Evolutionary conservation across 2,329 filamentous ascomycete species (phyloP), one percentile per base, ranked within the genome.

Genomic region (Eutypa lata): DNA sequence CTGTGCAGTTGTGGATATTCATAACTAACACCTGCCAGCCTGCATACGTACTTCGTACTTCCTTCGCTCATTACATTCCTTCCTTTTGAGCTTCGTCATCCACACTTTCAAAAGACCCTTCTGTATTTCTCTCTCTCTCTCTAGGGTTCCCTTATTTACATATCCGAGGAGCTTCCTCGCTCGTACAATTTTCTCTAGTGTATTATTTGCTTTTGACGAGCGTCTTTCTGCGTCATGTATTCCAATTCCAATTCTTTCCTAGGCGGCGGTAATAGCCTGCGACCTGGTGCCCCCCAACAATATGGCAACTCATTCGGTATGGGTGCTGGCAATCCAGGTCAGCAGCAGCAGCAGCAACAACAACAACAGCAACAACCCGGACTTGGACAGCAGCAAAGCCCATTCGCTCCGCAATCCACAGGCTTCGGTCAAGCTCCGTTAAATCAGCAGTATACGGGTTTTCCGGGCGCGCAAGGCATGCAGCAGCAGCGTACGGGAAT

Each of bases 171-270:
- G 58, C 58, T 55, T 56, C 45, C 47, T 61, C 44, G n/a, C 59
- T 61, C 61, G 61, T 54, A 52, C 28, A 37, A 28, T 53, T 40
- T 33, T 52, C 49, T 57, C 21, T 50, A 47, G 38, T 47, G 46
- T 37, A 35, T 26, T 44, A 26, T 48, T 50, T 51, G 31, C 35
- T 37, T 53, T 60, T 51, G 46, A 52, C 51, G 52, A 53, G 18
- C 28, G 44, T 49, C 53, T 28, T 28, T 43, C 48, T 45, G 50
- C 59, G 58, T 46, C 73, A 97, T 97, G 93, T 97, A 90, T 76
- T 94, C 91, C 61, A 90, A 88, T 71, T 89, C 90, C 61, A 95
- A 89, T 77, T 87, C 89, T 59, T 97, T 87, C 73, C 76, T 96
- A 66, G 91, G 91, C 73, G 88, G 86, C 75, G 83, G 81, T 71